These are phyloP conservation scores for Fusarium bulbicola DNA, from an alignment of 2,329 filamentous ascomycete species.

Conservation along the genomic window DNA sequence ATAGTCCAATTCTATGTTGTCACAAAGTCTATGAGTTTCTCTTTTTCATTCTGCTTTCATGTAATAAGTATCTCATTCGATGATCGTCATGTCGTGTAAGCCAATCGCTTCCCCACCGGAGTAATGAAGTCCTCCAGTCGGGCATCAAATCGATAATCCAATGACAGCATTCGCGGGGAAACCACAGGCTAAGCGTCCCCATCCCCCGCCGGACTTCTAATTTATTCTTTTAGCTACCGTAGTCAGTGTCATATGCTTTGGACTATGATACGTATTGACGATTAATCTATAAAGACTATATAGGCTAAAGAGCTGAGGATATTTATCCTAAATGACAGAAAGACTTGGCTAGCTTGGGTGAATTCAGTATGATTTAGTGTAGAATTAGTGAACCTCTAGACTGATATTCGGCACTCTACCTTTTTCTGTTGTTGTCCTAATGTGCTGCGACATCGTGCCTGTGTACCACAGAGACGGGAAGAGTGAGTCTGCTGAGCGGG, in stretches of 20 bases:
- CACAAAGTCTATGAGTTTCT: neutral
- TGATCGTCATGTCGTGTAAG: neutral
- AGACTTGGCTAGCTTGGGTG: neutral
- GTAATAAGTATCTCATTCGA: neutral
- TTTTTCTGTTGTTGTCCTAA: neutral
- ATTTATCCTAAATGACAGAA: neutral
- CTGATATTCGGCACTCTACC: neutral
- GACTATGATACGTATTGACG: neutral
- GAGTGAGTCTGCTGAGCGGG: neutral
- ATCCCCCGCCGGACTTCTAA: constrained; percentile 5
- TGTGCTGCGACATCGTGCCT: too few relatives aligned
- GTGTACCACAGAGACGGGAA: neutral
- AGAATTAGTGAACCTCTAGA: neutral
- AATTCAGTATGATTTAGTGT: neutral
- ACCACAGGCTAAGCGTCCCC: neutral
- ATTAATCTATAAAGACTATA: neutral
- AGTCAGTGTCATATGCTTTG: neutral
- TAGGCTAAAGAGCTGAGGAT: neutral
- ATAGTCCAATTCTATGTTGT: too few relatives aligned
- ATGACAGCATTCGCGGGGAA: neutral
- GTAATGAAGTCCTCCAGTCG: constrained; percentile 10
- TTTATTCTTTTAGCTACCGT: neutral
- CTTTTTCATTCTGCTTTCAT: neutral
- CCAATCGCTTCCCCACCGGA: constrained; percentile 18
- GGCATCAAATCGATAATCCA: constrained; percentile 2